Evolutionary conservation across 1,139 yeast genomes (phyloP), one percentile per base, ranked within the genome.

Genomic region (Saccharomyces hybrid): DNA sequence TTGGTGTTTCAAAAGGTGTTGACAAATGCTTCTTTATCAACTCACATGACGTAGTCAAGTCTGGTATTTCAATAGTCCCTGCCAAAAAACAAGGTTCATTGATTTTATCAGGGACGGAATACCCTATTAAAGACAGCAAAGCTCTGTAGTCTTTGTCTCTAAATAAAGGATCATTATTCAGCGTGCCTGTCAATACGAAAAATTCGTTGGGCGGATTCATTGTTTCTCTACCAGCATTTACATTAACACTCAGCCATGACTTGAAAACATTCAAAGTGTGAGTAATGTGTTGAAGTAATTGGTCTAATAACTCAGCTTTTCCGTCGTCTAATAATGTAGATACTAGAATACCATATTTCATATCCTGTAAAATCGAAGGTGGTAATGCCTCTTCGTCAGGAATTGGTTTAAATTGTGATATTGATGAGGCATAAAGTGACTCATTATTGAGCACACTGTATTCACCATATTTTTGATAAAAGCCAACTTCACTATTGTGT

Each of bases 401-500:
- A 34, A 65, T 59, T 4, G 46, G 49, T 51, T 56, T 64, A 47
- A 69, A 65, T 5, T 48, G 48, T 52, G 66, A 64, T 1, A 67
- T 64, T 2, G 57, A 53, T 0, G 59, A 65, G 23, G 60, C 67
- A 48, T 59, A 55, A 25, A 48, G 47, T 5, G 50, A 23, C 4
- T 49, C 50, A n/a, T 54, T 55, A 16, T 53, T 54, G 2, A 50
- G 28, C 4, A 55, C 28, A 49, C 51, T 58, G 7, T 41, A 53
- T 53, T 66, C 66, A 41, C 91, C 88, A 25, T 82, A 81, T 55
- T 73, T 71, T 53, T 79, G 74, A 53, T 73, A 76, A 57, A 76
- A 76, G 28, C 71, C 73, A 6, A 74, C 60, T 14, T 63, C 66
- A 26, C 71, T 67, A 23, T 78, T 81, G 51, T 81, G 81, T 59